phyloP scores from a whole-genome alignment of 305 asterid genomes.

The Salvia sclarea region DNA sequence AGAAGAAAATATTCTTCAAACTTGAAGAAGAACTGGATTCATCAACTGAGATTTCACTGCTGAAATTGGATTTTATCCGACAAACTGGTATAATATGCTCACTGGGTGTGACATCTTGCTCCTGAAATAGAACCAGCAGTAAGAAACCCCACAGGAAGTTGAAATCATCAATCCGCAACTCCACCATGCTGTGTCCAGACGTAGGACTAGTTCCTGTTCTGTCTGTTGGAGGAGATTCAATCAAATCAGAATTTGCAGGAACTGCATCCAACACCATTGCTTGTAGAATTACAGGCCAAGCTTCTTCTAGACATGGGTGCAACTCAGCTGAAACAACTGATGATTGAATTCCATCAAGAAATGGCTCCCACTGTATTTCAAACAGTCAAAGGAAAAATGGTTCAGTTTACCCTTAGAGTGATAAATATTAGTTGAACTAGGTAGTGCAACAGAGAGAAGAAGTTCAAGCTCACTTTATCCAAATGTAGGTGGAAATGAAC shows the following conservation, averaged over 20 bases:
- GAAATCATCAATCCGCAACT: constrained; percentile 65
- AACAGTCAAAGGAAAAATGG: constrained; percentile 31
- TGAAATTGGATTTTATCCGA: constrained; percentile 52
- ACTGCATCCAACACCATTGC: constrained; percentile 94
- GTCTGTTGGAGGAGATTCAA: constrained; percentile 51
- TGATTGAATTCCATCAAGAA: constrained; percentile 96
- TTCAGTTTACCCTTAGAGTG: constrained; percentile 29
- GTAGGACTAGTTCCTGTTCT: constrained; percentile 51
- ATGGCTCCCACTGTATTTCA: constrained; percentile 84
- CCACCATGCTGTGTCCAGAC: constrained; percentile 90
- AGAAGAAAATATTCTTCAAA: constrained; percentile 55
- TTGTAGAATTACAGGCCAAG: constrained; percentile 95
- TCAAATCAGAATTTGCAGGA: constrained; percentile 51
- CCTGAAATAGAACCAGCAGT: constrained; percentile 80
- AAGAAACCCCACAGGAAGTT: constrained; percentile 88
- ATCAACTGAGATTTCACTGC: constrained; percentile 50
- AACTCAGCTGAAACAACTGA: constrained; percentile 71
- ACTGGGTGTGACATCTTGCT: constrained; percentile 50
- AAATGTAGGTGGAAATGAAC: constrained; percentile 60
- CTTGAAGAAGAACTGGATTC: constrained; percentile 54
- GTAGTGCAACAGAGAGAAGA: constrained; percentile 21
- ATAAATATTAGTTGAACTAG: constrained; percentile 29
- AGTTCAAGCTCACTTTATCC: constrained; percentile 70
- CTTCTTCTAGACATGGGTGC: constrained; percentile 91
- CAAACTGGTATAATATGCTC: constrained; percentile 50